Base-by-base conservation (phyloP, 495 filamentous ascomycete genomes). In the Alectoria sarmentosa region DNA sequence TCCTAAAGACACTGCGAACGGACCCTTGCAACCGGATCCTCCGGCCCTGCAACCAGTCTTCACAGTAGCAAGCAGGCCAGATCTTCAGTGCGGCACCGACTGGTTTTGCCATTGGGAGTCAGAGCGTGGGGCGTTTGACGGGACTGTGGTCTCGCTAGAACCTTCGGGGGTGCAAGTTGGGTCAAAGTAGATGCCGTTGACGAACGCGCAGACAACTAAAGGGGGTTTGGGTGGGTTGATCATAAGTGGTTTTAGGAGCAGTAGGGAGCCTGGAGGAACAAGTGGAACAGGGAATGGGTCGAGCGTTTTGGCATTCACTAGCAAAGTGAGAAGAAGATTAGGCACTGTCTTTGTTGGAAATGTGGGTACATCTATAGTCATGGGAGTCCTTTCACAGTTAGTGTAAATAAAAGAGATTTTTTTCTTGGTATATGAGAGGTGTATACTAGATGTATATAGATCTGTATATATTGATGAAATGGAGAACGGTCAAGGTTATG, bases 71-170 rank as follows among this genome's bases (percentile, higher is more conserved):
- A 54, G 46, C 17, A 10, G 58, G 46, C 4, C 58, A 66, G 48
- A 66, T 44, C 21, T 55, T 66, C 14, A 66, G 58, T 19, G 64
- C 58, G 30, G 56, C 44, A 34, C 42, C 64, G 32, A 54, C 32
- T 13, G 41, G 36, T 1, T 55, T 66, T 10, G 26, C 46, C 21
- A 14, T 66, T 55, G 39, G 39, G 42, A 9, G 48, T 3, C 28
- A 34, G 32, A 66, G 36, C 3, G 36, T 66, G 2, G 28, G 58
- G 54, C 46, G 19, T 28, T 65, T 17, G 42, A 30, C 28, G 64
- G 64, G 11, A 66, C 64, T 5, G 46, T 39, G 38, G 37, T 66
- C 26, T 66, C 64, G 7, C 32, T 66, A 21, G 64, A 58, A 34
- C 30, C 42, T 21, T 59, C 42, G 0, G 58, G 64, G 21, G 13